Conservation (phyloP, 768 basidiomycete species). For the Pisolithus orientalis region DNA sequence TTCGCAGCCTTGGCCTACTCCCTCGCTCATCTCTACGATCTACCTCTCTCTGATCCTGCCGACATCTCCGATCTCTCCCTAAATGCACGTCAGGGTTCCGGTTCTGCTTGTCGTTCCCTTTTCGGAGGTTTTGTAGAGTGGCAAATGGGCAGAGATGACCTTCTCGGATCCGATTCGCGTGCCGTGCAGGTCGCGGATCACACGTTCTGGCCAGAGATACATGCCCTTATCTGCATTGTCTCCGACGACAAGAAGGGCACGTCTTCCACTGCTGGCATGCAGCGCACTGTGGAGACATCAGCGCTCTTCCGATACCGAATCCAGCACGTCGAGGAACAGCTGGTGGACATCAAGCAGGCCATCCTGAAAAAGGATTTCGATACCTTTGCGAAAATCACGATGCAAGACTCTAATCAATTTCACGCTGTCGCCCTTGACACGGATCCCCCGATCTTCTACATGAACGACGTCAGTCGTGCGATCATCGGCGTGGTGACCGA, state of each 20-base stretch:
- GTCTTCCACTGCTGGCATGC: constrained; percentile 93
- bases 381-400: constrained; percentile 84
- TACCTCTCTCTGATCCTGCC: constrained; percentile 46
- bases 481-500: constrained; percentile 90
- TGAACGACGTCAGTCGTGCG: constrained; percentile 95
- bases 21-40: constrained; percentile 77
- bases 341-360: constrained; percentile 75
- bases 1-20: constrained; percentile 94
- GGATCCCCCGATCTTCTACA: constrained; percentile 96
- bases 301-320: constrained; percentile 85
- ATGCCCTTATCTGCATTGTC: constrained; percentile 96
- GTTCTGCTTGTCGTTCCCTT: constrained; percentile 95
- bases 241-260: constrained; percentile 96
- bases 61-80: constrained; percentile 74
- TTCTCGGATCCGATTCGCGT: constrained; percentile 76
- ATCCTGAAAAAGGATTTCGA: constrained; percentile 81
- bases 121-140: constrained; percentile 97
- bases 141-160: constrained; percentile 59
- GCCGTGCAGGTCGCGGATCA: constrained; percentile 83
- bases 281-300: constrained; percentile 92
- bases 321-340: constrained; percentile 72
- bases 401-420: constrained; percentile 98
- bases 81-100: constrained; percentile 95
- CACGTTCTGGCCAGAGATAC: constrained; percentile 90
- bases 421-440: constrained; percentile 98